Conservation (phyloP, 345 rosid species). For the Eucalyptus tenuipes region DNA sequence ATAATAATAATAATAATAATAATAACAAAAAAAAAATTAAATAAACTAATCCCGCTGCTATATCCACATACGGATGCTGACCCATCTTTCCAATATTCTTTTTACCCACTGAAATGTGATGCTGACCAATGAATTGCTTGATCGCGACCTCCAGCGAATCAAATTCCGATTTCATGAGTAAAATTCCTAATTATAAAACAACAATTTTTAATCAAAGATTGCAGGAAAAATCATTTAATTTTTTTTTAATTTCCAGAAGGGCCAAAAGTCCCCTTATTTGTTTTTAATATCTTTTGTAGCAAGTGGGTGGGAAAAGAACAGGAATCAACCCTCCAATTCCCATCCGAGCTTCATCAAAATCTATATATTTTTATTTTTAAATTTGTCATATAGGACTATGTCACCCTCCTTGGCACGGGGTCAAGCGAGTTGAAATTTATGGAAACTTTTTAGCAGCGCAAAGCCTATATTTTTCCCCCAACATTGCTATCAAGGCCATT, state of each 20-base stretch:
- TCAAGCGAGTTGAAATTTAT: not conserved
- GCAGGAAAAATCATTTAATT: not conserved
- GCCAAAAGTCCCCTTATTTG: not conserved
- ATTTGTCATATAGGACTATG: not conserved
- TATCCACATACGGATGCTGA: not conserved
- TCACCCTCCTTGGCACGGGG: not conserved
- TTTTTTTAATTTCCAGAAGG: not conserved
- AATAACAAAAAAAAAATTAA: no score
- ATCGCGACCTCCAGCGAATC: not conserved
- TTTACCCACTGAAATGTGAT: not conserved
- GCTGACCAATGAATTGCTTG: not conserved
- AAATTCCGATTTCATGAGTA: not conserved
- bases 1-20: no score
- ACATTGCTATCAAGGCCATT: not conserved
- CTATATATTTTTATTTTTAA: not conserved
- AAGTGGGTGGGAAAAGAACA: not conserved
- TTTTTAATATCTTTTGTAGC: not conserved
- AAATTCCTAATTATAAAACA: not conserved
- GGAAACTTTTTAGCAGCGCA: not conserved
- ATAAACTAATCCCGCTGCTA: not conserved
- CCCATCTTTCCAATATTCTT: not conserved
- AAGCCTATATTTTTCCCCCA: no score
- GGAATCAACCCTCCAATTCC: not conserved
- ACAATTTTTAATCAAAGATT: not conserved
- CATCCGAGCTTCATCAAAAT: not conserved